phyloP scores from a whole-genome alignment of 495 filamentous ascomycete species.

The Penicillium tannophilum region DNA sequence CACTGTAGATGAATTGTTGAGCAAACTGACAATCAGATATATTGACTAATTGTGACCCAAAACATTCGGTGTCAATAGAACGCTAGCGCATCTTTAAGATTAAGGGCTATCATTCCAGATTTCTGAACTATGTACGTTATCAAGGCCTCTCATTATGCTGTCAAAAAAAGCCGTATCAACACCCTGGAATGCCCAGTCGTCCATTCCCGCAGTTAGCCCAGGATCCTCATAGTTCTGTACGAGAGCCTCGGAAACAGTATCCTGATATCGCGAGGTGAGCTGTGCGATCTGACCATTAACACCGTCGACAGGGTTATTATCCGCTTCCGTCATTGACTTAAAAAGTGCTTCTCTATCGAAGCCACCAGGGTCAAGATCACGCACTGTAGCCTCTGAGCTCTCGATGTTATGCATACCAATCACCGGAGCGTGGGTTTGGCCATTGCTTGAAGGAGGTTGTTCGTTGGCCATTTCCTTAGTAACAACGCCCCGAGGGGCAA shows the following conservation, averaged over 20 bases:
- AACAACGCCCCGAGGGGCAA: constrained; percentile 18
- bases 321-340: constrained; percentile 1
- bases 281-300: not conserved
- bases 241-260: not conserved
- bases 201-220: constrained; percentile 13
- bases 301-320: not conserved
- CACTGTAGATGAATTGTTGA: too few relatives aligned
- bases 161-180: constrained; percentile 34
- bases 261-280: not conserved
- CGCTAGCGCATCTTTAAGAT: not conserved
- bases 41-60: too few relatives aligned
- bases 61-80: not conserved
- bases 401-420: constrained; percentile 2
- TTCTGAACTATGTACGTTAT: constrained; percentile 8
- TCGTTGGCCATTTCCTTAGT: constrained; percentile 5
- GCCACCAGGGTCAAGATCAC: constrained; percentile 2
- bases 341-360: constrained; percentile 3
- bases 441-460: not conserved
- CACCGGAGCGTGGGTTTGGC: not conserved
- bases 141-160: constrained; percentile 21
- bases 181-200: constrained; percentile 33
- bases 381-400: constrained; percentile 5
- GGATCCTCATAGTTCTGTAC: constrained; percentile 13
- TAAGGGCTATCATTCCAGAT: not conserved
- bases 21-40: too few relatives aligned